These are phyloP conservation scores for Phyllosticta paracitricarpa DNA, from an alignment of 2,329 filamentous ascomycete species.

Conservation along the genomic window DNA sequence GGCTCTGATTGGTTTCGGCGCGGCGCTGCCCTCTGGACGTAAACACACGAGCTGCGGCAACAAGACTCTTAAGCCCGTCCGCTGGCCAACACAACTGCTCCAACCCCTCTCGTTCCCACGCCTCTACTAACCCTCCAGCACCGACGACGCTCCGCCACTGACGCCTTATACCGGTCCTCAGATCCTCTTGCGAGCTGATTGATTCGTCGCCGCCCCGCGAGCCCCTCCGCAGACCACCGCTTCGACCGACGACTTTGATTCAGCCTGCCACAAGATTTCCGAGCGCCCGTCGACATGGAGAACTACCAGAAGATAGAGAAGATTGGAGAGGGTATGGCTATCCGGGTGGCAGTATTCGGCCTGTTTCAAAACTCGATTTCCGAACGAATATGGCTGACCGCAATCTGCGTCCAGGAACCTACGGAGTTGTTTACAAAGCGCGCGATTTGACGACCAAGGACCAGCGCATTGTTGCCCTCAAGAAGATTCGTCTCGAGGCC, in stretches of 20 bases:
- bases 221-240: conserved; percentile 1
- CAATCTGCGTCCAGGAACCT: conserved; percentile 55
- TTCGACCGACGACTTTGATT: not conserved
- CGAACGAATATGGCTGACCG: not conserved
- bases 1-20: conserved; percentile 9
- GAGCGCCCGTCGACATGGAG: conserved; percentile 54
- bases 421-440: conserved; percentile 92
- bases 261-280: not conserved
- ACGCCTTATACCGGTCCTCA: not conserved
- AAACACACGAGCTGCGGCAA: conserved; percentile 7
- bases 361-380: not conserved
- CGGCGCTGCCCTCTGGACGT: not conserved
- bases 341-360: not conserved
- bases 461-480: conserved; percentile 74
- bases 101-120: not conserved
- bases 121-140: conserved; percentile 10
- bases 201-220: conserved; percentile 1
- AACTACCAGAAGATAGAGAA: conserved; percentile 97
- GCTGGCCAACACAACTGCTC: not conserved
- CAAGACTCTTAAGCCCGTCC: conserved; percentile 9
- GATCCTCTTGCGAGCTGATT: not conserved
- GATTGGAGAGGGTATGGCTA: conserved; percentile 74
- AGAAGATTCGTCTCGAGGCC: conserved; percentile 91
- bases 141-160: not conserved
- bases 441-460: conserved; percentile 72